Base-by-base conservation (phyloP, 192 early-diverging fungal genomes). In the Pilobolus umbonatus region DNA sequence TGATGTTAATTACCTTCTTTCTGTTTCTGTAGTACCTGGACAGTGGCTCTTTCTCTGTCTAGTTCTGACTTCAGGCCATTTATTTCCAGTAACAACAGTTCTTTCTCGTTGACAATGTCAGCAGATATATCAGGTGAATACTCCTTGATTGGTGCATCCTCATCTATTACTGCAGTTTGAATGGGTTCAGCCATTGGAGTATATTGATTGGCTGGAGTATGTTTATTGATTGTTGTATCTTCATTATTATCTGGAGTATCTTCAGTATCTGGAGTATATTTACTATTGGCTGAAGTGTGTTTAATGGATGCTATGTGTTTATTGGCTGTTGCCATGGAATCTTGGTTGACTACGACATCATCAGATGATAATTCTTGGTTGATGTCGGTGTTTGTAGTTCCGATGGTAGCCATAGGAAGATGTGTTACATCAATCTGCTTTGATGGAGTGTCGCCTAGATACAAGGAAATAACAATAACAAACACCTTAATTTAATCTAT, bases 1-100 rank as follows among this genome's bases (percentile, higher is more conserved):
- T 21, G 25, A 6, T 31, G 28, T 11, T 29, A 19, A 15, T 38
- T 49, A 56, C 67, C 67, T 52, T 62, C 46, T 63, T 69, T 69
- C 25, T 69, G 67, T 30, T 57, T 57, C 39, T 69, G 67, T 35
- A 69, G 38, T 11, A 49, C 67, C 2, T 47, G 34, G 14, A 52
- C 51, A 12, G 53, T 51, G 1, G 56, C 48, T 22, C 50, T 32
- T 34, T 69, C 61, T 19, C 40, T 49, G 26, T 55, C 15, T 28
- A 65, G 31, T 15, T 49, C 64, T 8, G 25, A 15, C 15, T 62
- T 29, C 10, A 48, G 28, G 8, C 19, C 26, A 11, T 19, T 12
- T 8, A 28, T 29, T 2, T 25, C 26, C 1, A 5, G 12, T 25
- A 8, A 2, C 6, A 29, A 0, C 6, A 12, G 22, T 29, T 48